A percentile compares a stretch with the other conserved stretches of the same genome.
Evolutionary conservation across 345 rosid genomes (phyloP).

Genomic region (Moricandia moricandioides): DNA sequence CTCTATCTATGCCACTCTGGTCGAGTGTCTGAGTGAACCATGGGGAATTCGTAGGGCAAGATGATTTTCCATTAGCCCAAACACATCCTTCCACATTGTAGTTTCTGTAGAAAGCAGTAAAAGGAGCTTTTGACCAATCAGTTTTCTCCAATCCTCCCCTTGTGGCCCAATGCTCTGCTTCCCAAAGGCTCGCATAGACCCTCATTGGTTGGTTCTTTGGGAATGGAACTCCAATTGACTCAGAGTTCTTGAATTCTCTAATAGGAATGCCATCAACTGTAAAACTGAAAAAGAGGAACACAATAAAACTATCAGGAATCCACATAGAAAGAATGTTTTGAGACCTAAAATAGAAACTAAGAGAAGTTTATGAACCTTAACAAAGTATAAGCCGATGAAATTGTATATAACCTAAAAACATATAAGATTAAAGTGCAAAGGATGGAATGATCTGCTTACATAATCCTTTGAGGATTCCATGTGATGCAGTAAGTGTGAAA

Average conservation of each 20-base stretch:
- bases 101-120: conserved; percentile 58
- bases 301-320: not conserved
- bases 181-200: conserved; percentile 57
- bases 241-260: conserved; percentile 74
- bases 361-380: not conserved
- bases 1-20: conserved; percentile 16
- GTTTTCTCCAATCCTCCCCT: conserved; percentile 65
- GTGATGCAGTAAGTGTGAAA: conserved; percentile 42
- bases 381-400: not conserved
- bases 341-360: not conserved
- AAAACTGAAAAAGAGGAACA: conserved; percentile 40
- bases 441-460: conserved; percentile 19
- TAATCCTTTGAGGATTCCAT: conserved; percentile 43
- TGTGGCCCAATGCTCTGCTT: conserved; percentile 78
- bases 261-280: conserved; percentile 62
- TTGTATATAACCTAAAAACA: not conserved
- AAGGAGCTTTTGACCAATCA: conserved; percentile 64
- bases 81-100: conserved; percentile 53
- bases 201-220: conserved; percentile 66
- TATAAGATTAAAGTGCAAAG: not conserved
- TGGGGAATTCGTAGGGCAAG: conserved; percentile 34
- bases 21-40: conserved; percentile 47
- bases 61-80: conserved; percentile 47
- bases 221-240: conserved; percentile 53
- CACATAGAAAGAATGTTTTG: not conserved